These are phyloP conservation scores for Paramecium sexaurelia DNA, from an alignment of 73 alveolate species.

Conservation along the genomic window DNA sequence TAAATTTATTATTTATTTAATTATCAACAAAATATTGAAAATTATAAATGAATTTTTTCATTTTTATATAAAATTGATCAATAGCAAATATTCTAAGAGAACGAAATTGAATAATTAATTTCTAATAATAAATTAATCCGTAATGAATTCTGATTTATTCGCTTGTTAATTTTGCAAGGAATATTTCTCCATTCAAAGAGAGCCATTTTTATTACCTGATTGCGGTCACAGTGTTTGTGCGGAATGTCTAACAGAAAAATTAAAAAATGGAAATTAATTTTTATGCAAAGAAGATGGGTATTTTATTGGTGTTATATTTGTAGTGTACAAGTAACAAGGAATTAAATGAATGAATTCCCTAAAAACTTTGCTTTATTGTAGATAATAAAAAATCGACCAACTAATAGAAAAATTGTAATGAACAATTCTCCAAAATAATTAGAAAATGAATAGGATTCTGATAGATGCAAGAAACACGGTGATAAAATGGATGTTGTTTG, in stretches of 20 bases:
- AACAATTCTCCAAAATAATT: neutral
- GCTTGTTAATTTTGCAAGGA: conserved; percentile 55
- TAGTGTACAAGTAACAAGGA: conserved; percentile 4
- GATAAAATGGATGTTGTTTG: conserved; percentile 83
- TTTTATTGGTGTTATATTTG: neutral
- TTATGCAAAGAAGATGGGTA: conserved; percentile 52
- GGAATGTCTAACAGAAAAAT: conserved; percentile 36
- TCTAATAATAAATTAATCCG: neutral
- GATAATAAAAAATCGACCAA: neutral
- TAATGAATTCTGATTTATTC: conserved; percentile 36
- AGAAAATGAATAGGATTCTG: neutral
- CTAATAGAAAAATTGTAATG: neutral
- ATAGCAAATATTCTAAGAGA: neutral
- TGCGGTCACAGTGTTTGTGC: conserved; percentile 70
- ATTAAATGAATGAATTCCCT: neutral
- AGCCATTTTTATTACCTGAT: conserved; percentile 68
- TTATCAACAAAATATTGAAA: no score
- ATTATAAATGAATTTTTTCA: no score
- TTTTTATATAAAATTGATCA: no score
- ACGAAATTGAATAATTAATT: neutral
- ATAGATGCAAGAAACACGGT: conserved; percentile 58
- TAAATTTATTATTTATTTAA: no score
- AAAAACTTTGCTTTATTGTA: conserved; percentile 25
- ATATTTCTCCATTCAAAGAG: neutral
- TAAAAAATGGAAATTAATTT: neutral